Conservation (phyloP, 306 rosid species). For the Elaeagnus macrophylla region DNA sequence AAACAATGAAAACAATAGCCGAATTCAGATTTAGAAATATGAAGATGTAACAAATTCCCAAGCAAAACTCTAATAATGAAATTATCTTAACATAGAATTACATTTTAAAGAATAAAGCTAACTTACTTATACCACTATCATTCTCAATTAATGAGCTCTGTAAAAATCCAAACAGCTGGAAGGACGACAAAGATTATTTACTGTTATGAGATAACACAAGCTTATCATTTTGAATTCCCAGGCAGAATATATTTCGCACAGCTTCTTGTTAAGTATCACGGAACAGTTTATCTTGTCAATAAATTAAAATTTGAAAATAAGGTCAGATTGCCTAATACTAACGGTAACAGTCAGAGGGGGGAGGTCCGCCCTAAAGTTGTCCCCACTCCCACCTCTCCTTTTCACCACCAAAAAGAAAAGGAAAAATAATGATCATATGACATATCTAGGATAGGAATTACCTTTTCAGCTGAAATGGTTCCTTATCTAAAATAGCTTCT, state of each 20-base stretch:
- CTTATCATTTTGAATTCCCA: not conserved
- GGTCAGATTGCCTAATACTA: not conserved
- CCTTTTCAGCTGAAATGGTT: constrained; percentile 56
- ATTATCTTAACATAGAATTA: not conserved
- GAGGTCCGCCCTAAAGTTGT: no score
- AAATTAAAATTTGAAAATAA: not conserved
- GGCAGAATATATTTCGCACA: not conserved
- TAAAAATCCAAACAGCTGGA: not conserved
- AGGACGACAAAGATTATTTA: not conserved
- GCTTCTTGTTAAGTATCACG: constrained; percentile 1
- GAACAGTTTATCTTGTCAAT: not conserved
- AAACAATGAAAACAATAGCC: constrained; percentile 25
- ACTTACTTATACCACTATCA: not conserved
- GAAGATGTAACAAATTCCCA: constrained; percentile 6
- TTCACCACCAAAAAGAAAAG: not conserved
- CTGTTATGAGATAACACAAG: not conserved
- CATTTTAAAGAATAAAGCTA: not conserved
- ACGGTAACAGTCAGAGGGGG: no score
- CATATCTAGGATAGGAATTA: constrained; percentile 2
- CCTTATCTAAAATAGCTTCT: constrained; percentile 31
- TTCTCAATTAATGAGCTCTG: not conserved
- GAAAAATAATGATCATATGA: not conserved
- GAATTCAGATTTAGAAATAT: not conserved
- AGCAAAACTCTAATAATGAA: not conserved
- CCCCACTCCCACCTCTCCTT: no score